phyloP scores from a whole-genome alignment of 495 filamentous ascomycete species.

The Polyplosphaeria fusca region DNA sequence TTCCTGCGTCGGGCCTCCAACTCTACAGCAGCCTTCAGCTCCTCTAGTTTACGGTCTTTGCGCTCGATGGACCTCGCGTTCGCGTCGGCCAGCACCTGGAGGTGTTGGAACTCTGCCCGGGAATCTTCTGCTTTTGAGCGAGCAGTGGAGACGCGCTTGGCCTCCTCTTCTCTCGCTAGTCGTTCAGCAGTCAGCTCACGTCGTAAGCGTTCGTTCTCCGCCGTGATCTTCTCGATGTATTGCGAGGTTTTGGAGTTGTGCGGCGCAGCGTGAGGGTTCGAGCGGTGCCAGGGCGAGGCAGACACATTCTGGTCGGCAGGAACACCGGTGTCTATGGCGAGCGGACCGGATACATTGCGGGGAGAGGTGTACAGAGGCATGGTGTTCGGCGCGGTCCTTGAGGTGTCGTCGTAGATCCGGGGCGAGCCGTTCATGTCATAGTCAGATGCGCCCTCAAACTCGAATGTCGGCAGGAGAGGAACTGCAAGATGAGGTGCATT shows the following conservation, averaged over 20 bases:
- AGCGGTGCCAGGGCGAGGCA: constrained; percentile 13
- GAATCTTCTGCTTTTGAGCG: constrained; percentile 22
- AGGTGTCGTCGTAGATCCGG: constrained; percentile 6
- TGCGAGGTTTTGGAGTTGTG: constrained; percentile 30
- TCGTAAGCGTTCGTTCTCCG: constrained; percentile 29
- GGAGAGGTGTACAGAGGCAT: constrained; percentile 14
- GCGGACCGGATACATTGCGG: constrained; percentile 27
- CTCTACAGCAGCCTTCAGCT: constrained; percentile 30
- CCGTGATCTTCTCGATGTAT: constrained; percentile 30
- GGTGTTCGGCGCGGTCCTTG: background rate
- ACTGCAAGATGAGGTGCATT: background rate
- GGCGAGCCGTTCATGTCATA: constrained; percentile 22
- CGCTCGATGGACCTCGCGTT: constrained; percentile 29
- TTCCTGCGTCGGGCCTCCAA: constrained; percentile 19
- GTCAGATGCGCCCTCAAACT: background rate
- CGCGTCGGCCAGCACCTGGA: constrained; percentile 28
- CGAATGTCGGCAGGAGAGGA: background rate
- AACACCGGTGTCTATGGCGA: constrained; percentile 14
- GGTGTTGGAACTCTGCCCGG: constrained; percentile 24
- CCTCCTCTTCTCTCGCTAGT: constrained; percentile 24
- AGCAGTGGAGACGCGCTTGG: constrained; percentile 15
- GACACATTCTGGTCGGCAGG: background rate
- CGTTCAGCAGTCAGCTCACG: constrained; percentile 26
- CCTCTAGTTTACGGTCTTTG: constrained; percentile 32
- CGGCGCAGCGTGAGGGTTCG: constrained; percentile 24